These are phyloP conservation scores for Wallacemonas collosoma DNA, from an alignment of 208 protist species.

Conservation along the genomic window DNA sequence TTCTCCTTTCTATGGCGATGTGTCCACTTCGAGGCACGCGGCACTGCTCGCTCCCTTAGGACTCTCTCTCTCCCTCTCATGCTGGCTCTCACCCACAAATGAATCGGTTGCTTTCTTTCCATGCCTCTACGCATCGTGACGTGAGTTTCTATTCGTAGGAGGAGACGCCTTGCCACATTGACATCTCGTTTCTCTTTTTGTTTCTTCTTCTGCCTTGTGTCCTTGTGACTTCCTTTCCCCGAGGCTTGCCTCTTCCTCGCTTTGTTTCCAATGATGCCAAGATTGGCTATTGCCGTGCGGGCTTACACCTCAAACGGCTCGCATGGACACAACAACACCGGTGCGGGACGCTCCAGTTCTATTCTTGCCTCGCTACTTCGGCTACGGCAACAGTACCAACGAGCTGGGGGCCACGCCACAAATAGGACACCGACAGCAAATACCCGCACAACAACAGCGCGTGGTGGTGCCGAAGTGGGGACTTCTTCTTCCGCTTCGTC, in stretches of 20 bases:
- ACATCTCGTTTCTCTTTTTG: background rate
- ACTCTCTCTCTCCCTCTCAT: no score
- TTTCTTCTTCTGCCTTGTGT: background rate
- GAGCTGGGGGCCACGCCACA: constrained; percentile 8
- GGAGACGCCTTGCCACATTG: no score
- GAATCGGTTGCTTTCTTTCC: no score
- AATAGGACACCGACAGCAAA: background rate
- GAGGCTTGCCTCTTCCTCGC: background rate
- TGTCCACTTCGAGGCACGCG: no score
- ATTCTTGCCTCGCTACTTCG: constrained; percentile 32
- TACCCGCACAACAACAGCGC: background rate
- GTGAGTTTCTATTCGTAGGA: no score
- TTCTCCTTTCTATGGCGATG: no score
- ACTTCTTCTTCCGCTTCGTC: background rate
- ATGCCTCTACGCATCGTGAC: no score
- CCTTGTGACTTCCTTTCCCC: constrained; percentile 15
- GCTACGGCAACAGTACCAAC: constrained; percentile 42
- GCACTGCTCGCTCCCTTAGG: no score
- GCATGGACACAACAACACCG: background rate
- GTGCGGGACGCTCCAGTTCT: background rate
- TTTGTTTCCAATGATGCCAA: constrained; percentile 1
- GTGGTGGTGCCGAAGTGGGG: no score
- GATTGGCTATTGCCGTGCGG: background rate
- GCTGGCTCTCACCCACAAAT: no score
- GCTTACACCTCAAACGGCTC: background rate